These are phyloP conservation scores for Blastomyces emzantsi DNA, from an alignment of 2,329 filamentous ascomycete genomes.

Conservation along the genomic window DNA sequence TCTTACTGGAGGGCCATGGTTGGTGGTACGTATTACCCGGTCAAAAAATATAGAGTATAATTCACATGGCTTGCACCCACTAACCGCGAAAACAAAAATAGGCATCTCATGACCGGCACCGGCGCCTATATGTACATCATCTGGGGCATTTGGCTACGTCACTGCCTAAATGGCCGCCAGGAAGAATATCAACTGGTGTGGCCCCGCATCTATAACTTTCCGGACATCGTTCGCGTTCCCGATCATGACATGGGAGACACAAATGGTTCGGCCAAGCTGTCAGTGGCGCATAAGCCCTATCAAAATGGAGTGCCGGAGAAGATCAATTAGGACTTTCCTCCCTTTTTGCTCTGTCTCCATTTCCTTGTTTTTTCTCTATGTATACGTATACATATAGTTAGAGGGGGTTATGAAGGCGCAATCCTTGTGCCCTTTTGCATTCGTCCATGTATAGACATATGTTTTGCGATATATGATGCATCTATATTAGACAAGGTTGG, in stretches of 20 bases:
- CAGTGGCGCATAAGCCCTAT: background rate
- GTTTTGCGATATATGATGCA: background rate
- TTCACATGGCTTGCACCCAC: constrained; percentile 13
- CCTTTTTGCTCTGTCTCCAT: background rate
- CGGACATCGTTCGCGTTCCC: constrained; percentile 39
- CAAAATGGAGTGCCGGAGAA: constrained; percentile 26
- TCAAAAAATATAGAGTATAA: background rate
- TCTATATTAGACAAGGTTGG: background rate
- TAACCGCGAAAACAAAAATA: constrained; percentile 19
- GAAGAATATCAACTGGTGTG: constrained; percentile 63
- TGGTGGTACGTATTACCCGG: constrained; percentile 50
- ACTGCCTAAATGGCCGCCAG: constrained; percentile 63
- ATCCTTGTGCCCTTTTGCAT: background rate
- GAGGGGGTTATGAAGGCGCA: background rate
- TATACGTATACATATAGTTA: background rate
- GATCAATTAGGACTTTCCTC: background rate
- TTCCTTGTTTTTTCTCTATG: background rate
- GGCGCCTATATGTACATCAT: constrained; percentile 78
- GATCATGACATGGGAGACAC: constrained; percentile 1
- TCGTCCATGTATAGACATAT: background rate
- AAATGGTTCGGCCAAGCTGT: background rate
- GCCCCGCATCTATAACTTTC: constrained; percentile 53
- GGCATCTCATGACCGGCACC: constrained; percentile 72
- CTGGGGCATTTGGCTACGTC: constrained; percentile 74
- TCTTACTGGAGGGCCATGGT: constrained; percentile 63